Conservation (phyloP, 352 stramenopile genomes). For the Pilasporangium apinafurcum region DNA sequence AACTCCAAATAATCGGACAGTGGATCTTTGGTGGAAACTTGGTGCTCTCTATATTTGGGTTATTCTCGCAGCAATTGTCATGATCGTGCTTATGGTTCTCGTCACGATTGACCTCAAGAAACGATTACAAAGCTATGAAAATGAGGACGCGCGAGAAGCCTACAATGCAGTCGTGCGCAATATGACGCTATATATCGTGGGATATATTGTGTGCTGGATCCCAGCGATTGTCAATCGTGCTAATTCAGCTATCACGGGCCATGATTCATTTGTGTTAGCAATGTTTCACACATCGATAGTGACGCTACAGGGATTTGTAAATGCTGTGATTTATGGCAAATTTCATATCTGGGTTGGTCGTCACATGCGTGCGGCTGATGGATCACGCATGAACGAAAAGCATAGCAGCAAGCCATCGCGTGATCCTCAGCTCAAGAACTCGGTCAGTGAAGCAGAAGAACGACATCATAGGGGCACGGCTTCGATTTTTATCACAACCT, state of each 20-base stretch:
- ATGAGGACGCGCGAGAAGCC: conserved; percentile 56
- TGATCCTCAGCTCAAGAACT: conserved; percentile 24
- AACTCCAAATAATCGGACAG: conserved; percentile 23
- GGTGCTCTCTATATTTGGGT: conserved; percentile 66
- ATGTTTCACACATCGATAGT: conserved; percentile 64
- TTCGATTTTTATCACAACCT: conserved; percentile 68
- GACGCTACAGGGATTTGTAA: conserved; percentile 66
- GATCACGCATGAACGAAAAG: conserved; percentile 10
- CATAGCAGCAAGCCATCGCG: conserved; percentile 28
- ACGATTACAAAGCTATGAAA: conserved; percentile 44
- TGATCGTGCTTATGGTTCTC: conserved; percentile 48
- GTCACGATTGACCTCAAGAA: conserved; percentile 72
- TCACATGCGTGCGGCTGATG: conserved; percentile 36
- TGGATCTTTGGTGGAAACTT: conserved; percentile 61
- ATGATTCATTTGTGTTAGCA: conserved; percentile 40
- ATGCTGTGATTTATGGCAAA: conserved; percentile 75
- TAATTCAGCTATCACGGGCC: conserved; percentile 36
- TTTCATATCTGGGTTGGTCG: conserved; percentile 67
- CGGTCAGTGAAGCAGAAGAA: conserved; percentile 30
- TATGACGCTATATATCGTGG: conserved; percentile 60
- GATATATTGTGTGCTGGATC: conserved; percentile 67
- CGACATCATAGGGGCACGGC: conserved; percentile 47
- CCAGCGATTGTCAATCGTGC: conserved; percentile 49
- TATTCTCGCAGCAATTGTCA: conserved; percentile 34
- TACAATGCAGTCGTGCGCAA: conserved; percentile 74